Conservation (phyloP, 1,284 basidiomycete genomes). For the Rhodotorula sp. region DNA sequence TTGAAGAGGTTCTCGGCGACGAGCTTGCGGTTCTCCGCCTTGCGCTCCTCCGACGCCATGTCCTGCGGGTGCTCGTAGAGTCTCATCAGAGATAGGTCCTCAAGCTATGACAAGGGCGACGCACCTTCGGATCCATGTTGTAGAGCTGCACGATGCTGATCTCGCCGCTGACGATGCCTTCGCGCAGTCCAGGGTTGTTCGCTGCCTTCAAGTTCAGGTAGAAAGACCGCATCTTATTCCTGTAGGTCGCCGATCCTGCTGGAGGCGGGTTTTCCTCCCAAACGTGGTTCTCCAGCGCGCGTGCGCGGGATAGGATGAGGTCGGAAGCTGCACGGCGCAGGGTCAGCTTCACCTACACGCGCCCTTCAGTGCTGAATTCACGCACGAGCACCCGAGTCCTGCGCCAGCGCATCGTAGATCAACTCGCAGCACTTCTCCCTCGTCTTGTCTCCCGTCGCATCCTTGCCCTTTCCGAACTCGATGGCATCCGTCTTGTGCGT, state of each 20-base stretch:
- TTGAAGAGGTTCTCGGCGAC: constrained; percentile 86
- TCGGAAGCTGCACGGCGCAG: constrained; percentile 20
- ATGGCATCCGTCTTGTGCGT: constrained; percentile 68
- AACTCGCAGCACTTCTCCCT: constrained; percentile 87
- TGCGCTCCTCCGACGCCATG: constrained; percentile 91
- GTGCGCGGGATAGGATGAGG: constrained; percentile 28
- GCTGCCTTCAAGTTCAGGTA: constrained; percentile 94
- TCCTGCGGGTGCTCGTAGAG: constrained; percentile 62
- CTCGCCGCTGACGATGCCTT: constrained; percentile 78
- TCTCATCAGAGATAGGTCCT: too few relatives aligned
- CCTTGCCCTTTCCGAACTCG: constrained; percentile 54
- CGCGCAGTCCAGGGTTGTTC: constrained; percentile 81
- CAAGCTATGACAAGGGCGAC: constrained; percentile 63
- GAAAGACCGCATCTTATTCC: constrained; percentile 80
- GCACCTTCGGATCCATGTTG: constrained; percentile 35
- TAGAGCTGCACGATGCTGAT: constrained; percentile 70
- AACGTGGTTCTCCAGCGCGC: constrained; percentile 32
- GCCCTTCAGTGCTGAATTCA: constrained; percentile 39
- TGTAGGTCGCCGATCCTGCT: constrained; percentile 57
- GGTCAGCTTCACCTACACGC: neutral
- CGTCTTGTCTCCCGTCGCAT: constrained; percentile 62
- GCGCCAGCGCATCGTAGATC: constrained; percentile 84
- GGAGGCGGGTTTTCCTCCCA: constrained; percentile 25
- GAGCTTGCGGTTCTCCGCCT: constrained; percentile 76
- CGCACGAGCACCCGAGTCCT: constrained; percentile 80